A percentile compares a stretch with the other conserved stretches of the same genome.
Evolutionary conservation across 371 early-diverging fungal genomes (phyloP).

Genomic region (Rhizopus arrhizus): DNA sequence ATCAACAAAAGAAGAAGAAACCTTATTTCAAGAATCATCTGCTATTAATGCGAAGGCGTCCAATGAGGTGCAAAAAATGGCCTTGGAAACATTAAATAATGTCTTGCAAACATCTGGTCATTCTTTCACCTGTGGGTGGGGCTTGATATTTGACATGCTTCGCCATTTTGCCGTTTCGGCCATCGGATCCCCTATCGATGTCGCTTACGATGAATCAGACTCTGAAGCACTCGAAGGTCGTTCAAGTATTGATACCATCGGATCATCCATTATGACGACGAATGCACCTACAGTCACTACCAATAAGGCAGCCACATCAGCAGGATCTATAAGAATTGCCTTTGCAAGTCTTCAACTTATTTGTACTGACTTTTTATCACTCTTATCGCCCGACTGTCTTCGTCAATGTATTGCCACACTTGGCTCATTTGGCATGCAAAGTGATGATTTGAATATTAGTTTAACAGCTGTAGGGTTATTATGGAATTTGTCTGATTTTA

Average conservation of each 20-base stretch:
- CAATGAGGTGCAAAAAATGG: slow-evolving; percentile 80
- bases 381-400: slow-evolving; percentile 75
- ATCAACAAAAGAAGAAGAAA: slow-evolving; percentile 19
- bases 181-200: slow-evolving; percentile 29
- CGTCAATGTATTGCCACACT: slow-evolving; percentile 83
- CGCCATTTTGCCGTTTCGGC: slow-evolving; percentile 55
- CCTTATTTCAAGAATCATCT: slow-evolving; percentile 15
- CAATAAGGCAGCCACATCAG: slow-evolving; percentile 26
- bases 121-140: slow-evolving; percentile 85
- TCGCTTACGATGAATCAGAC: slow-evolving; percentile 18
- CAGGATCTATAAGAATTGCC: slow-evolving; percentile 79
- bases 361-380: slow-evolving; percentile 91
- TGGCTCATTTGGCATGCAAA: slow-evolving; percentile 81
- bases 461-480: slow-evolving; percentile 90
- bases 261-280: slow-evolving; percentile 26
- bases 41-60: slow-evolving; percentile 27
- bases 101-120: slow-evolving; percentile 91
- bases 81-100: slow-evolving; percentile 87
- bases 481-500: slow-evolving; percentile 87
- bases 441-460: slow-evolving; percentile 92
- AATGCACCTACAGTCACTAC: slow-evolving; percentile 20
- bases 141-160: slow-evolving; percentile 87
- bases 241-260: slow-evolving; percentile 41
- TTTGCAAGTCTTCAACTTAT: slow-evolving; percentile 94
- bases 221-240: slow-evolving; percentile 26